Percentiles rank a stretch among this genome's conserved stretches.
Conservation (phyloP, 2,329 filamentous ascomycete species). For the Plectosphaerella plurivora region DNA sequence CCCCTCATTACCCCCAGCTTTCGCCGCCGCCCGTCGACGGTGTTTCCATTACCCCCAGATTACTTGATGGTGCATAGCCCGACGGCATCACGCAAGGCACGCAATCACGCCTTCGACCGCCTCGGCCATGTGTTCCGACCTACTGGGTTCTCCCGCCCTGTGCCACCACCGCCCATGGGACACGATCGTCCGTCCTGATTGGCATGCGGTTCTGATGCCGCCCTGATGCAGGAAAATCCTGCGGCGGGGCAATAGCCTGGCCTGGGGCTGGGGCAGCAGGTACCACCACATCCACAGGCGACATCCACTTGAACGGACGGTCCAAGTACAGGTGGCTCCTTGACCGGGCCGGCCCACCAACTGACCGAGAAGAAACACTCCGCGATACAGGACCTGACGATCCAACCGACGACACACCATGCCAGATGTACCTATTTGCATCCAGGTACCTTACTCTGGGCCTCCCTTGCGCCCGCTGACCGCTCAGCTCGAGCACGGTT, state of each 20-base stretch:
- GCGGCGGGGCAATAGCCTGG: neutral
- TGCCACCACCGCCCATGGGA: neutral
- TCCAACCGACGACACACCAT: neutral
- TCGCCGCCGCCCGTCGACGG: neutral
- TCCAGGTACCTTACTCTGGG: neutral
- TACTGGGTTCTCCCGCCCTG: neutral
- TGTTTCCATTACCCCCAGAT: slow-evolving; percentile 16
- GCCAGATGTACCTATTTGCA: no score
- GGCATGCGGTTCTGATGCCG: neutral
- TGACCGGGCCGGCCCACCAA: neutral
- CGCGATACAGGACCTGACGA: neutral
- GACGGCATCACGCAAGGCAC: neutral
- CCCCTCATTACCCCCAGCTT: slow-evolving; percentile 4
- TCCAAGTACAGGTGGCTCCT: neutral
- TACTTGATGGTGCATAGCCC: slow-evolving; percentile 14
- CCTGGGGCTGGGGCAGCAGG: neutral
- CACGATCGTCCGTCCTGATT: neutral
- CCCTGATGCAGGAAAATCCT: neutral
- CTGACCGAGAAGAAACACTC: neutral
- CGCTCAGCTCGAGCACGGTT: no score
- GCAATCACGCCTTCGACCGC: slow-evolving; percentile 1
- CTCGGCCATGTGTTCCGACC: neutral
- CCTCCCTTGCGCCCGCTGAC: neutral
- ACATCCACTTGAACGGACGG: neutral
- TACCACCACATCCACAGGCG: neutral